Base-by-base conservation (phyloP, 2,329 filamentous ascomycete genomes). In the Colletotrichum camelliae region DNA sequence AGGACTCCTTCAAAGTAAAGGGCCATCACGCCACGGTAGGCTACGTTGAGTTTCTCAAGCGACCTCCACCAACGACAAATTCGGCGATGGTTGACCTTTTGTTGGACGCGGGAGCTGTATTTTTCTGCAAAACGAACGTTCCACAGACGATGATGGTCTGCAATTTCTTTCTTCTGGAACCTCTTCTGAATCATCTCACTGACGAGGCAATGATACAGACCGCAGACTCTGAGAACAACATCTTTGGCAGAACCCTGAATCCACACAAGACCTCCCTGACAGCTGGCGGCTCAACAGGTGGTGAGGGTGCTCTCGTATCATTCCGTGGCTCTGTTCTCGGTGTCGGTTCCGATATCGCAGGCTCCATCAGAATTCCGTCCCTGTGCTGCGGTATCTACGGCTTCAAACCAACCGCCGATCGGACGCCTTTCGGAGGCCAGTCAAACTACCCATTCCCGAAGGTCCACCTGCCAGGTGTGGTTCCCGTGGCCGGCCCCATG, bases 71-170 rank as follows among this genome's bases (percentile, higher is more conserved):
- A 81, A 83, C 37, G 82, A 87, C 76, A 90, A 93, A 72, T 80
- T 88, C 91, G 0, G 87, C 88, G 0, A 84, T 94, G 8, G 89
- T 94, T 0, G 86, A 90, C 10, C 84, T 93, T 1, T 82, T 95
- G 5, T 83, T 90, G 31, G 86, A 87, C 21, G 86, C 91, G 0
- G 93, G 93, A 2, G 93, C 93, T 1, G 87, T 95, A 0, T 84
- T 93, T n/a, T 93, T 94, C 78, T 88, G 90, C 78, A 94, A 94
- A 83, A 94, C 93, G 1, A 94, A 94, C 78, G 86, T 94, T 3
- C 93, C 93, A 2, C 90, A 92, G 76, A 90, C 89, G 0, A 82
- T 91, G 72, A 85, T 86, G 78, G 86, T 85, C 10, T 5, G 76
- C 43, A n/a, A 57, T 18, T 24, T 15, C 15, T 15, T 2, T 8